Evolutionary conservation across 2,329 filamentous ascomycete genomes (phyloP).

Genomic region (Diaporthe sp.): DNA sequence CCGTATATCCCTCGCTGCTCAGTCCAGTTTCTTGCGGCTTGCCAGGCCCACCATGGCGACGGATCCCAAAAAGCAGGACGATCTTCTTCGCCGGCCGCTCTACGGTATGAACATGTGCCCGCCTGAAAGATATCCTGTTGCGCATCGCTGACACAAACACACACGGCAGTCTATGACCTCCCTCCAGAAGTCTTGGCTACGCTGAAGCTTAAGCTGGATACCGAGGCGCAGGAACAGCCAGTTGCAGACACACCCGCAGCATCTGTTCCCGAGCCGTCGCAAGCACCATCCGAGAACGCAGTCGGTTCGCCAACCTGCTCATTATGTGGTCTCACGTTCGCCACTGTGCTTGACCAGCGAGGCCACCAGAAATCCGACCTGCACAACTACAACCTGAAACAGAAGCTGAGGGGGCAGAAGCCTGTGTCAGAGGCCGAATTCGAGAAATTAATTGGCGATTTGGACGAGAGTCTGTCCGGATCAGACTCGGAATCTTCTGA

Average conservation of each 20-base stretch:
- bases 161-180: conserved; percentile 78
- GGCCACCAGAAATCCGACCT: conserved; percentile 90
- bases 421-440: conserved; percentile 86
- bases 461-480: conserved; percentile 93
- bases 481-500: conserved; percentile 81
- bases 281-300: conserved; percentile 43
- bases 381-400: conserved; percentile 94
- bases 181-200: conserved; percentile 78
- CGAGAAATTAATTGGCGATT: conserved; percentile 82
- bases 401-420: conserved; percentile 80
- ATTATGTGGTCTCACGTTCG: conserved; percentile 80
- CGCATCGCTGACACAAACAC: conserved; percentile 34
- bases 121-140: not conserved
- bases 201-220: conserved; percentile 67
- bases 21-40: not conserved
- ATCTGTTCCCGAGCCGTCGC: conserved; percentile 39
- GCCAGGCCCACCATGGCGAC: conserved; percentile 26
- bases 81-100: conserved; percentile 61
- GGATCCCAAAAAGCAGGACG: conserved; percentile 51
- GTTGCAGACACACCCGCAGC: conserved; percentile 43
- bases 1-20: not conserved
- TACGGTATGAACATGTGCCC: conserved; percentile 52
- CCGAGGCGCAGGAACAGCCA: conserved; percentile 46
- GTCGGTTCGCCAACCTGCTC: conserved; percentile 81
- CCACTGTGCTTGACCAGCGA: conserved; percentile 81